These are phyloP conservation scores for Aspergillus sp. DNA, from an alignment of 2,329 filamentous ascomycete genomes.

Conservation along the genomic window DNA sequence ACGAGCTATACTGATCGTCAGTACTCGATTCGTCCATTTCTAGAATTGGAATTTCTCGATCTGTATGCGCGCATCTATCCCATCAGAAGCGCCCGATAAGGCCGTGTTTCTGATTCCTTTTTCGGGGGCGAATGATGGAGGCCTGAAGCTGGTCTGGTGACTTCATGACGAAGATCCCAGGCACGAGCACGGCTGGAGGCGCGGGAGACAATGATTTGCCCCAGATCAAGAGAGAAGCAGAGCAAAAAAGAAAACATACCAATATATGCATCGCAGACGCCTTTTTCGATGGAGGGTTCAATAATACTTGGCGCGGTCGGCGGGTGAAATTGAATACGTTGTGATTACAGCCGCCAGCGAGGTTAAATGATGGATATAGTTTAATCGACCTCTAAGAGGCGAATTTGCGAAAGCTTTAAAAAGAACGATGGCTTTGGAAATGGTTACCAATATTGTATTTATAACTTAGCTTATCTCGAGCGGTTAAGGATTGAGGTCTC, in stretches of 20 bases:
- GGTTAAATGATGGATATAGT: background rate
- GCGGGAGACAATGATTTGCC: background rate
- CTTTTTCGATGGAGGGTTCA: constrained; percentile 2
- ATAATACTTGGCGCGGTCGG: constrained; percentile 1
- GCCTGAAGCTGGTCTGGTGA: constrained; percentile 9
- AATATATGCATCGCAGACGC: constrained; percentile 46
- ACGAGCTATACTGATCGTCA: constrained; percentile 30
- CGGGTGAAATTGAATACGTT: background rate
- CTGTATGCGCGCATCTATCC: background rate
- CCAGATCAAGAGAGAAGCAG: constrained; percentile 8
- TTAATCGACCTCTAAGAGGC: background rate
- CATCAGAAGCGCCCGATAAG: background rate
- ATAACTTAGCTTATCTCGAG: constrained; percentile 4
- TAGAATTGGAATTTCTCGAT: background rate
- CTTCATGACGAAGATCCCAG: constrained; percentile 3
- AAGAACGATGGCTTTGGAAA: background rate
- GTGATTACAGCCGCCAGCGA: background rate
- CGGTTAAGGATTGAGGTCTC: constrained; percentile 4
- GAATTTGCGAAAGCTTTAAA: background rate
- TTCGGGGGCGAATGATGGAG: background rate
- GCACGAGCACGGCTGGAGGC: background rate
- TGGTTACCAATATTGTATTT: constrained; percentile 10
- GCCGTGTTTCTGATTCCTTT: constrained; percentile 1
- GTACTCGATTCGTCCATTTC: background rate
- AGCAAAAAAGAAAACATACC: constrained; percentile 33